These are phyloP conservation scores for Plasmodium inui DNA, from an alignment of 169 alveolate genomes.

Conservation along the genomic window DNA sequence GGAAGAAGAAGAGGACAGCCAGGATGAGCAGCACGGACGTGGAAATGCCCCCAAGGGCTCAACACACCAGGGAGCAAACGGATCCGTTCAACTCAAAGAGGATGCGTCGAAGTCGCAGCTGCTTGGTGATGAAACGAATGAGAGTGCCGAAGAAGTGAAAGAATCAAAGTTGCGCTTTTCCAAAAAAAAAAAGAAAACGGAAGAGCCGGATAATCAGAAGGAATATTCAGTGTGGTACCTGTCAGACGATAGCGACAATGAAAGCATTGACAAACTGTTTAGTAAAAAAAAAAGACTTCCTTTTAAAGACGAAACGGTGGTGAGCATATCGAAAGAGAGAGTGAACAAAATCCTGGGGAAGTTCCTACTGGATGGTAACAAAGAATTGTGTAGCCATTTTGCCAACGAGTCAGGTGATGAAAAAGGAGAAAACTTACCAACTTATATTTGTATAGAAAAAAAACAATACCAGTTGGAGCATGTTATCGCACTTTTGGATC, in stretches of 20 bases:
- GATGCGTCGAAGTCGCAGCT: neutral
- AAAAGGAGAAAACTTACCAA: constrained; percentile 27
- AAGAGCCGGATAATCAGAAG: neutral
- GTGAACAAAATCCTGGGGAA: constrained; percentile 9
- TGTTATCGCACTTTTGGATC: constrained; percentile 21
- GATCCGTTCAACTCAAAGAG: neutral
- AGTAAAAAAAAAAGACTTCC: neutral
- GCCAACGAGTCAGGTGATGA: constrained; percentile 51
- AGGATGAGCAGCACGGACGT: neutral
- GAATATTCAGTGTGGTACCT: neutral
- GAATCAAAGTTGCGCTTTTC: neutral
- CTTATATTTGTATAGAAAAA: constrained; percentile 45
- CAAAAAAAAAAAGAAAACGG: neutral
- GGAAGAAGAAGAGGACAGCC: neutral
- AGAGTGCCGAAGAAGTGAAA: neutral
- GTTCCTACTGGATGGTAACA: constrained; percentile 22
- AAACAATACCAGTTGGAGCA: constrained; percentile 55
- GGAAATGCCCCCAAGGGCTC: neutral
- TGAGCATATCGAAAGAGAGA: constrained; percentile 15
- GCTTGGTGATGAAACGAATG: neutral
- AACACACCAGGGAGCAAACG: neutral
- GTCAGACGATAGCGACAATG: constrained; percentile 70
- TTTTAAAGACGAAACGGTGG: neutral
- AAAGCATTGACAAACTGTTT: constrained; percentile 32
- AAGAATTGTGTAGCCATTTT: constrained; percentile 42